Base-by-base conservation (phyloP, 208 protist species). In the Leishmania braziliensis region DNA sequence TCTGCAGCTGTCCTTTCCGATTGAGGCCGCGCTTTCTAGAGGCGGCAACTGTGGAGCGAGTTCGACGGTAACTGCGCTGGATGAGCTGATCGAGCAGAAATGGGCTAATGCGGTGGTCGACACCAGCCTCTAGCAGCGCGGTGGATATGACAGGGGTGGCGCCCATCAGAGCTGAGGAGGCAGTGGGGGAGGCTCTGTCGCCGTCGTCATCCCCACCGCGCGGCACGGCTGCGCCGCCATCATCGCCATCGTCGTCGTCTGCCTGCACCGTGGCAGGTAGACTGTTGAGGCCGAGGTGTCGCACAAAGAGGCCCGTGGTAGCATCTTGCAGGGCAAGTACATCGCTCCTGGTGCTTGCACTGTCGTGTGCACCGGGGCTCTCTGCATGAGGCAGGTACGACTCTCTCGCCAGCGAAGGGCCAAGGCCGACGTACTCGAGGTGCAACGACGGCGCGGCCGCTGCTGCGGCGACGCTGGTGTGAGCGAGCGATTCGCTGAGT, bases 51-150 rank as follows among this genome's bases (percentile, higher is more conserved):
- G 66, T 68, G 29, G 76, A 62, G 16, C 63, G 65, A 3, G 60
- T 56, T 48, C 48, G 77, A 2, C 82, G 82, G 18, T 29, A 71
- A 33, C 73, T 75, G 12, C 71, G 70, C 6, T 79, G 82, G 16
- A 86, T 82, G 62, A 86, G 70, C 78, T 82, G 58, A 36, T 82
- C 66, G 1, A 86, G 78, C 33, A 82, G 10, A 5, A 77, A 77
- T 3, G 82, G 78, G 36, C 58, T 82, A 14, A 86, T 63, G 63
- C 82, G 82, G 66, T 86, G 78, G 46, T 86, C 82, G 29, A 86
- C 82, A 58, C 82, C 82, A 20, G 66, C 66, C 29, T 86, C 82
- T 3, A 63, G 50, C 77, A 86, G 29, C 16, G 82, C 82, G 16
- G 82, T 78, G 4, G 82, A 86, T n/a, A 80, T 43, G 26, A 82